Conservation (phyloP, 148 eudicot genomes). For the Linanthus parryae region DNA sequence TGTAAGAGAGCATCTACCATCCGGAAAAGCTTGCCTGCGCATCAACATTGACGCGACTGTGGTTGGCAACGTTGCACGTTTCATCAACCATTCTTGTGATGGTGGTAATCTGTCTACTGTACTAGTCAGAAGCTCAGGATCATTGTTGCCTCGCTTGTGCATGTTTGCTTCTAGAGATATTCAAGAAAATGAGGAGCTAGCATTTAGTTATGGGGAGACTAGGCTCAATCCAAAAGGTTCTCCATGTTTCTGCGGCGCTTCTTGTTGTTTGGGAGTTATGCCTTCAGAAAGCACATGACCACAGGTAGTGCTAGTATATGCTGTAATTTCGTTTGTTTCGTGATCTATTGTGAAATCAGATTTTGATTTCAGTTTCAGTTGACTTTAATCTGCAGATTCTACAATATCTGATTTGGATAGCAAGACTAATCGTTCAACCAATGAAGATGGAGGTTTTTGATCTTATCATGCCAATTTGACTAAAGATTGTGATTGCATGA, state of each 20-base stretch:
- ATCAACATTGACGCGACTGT: constrained; percentile 81
- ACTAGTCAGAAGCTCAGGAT: constrained; percentile 65
- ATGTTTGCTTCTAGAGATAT: constrained; percentile 69
- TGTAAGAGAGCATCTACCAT: constrained; percentile 80
- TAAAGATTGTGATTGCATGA: too few species aligned
- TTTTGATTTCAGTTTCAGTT: too few species aligned
- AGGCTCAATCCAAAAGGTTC: constrained; percentile 40
- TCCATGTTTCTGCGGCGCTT: constrained; percentile 66
- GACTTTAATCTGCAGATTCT: too few species aligned
- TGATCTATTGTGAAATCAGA: too few species aligned
- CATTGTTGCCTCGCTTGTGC: constrained; percentile 67
- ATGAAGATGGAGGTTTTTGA: too few species aligned
- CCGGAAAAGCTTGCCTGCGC: constrained; percentile 79
- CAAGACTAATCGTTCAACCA: too few species aligned
- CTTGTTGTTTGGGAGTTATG: constrained; percentile 59
- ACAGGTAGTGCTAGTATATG: too few species aligned
- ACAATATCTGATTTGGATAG: too few species aligned
- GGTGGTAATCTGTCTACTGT: constrained; percentile 69
- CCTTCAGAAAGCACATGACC: constrained; percentile 81
- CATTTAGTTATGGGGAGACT: constrained; percentile 76
- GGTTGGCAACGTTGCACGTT: constrained; percentile 67
- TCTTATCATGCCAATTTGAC: too few species aligned
- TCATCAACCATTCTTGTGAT: constrained; percentile 89
- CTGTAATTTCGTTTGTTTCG: too few species aligned
- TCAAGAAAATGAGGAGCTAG: constrained; percentile 58